phyloP scores from a whole-genome alignment of 306 rosid species.

The Pterocarpus macrocarpus region DNA sequence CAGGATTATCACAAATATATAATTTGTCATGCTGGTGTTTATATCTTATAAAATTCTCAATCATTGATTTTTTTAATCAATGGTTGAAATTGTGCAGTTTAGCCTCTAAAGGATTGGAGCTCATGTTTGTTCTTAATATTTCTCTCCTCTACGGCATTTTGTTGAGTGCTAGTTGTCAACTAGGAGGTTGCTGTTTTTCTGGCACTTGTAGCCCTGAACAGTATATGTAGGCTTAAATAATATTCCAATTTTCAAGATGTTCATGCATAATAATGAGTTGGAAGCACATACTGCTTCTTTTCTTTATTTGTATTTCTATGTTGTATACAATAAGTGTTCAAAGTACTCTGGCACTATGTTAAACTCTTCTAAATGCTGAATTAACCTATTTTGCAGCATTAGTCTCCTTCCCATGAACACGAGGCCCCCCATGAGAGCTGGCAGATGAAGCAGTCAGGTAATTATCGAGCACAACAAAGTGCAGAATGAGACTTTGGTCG shows the following conservation, averaged over 20 bases:
- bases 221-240: constrained; percentile 4
- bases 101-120: constrained; percentile 26
- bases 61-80: no score
- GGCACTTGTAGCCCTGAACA: constrained; percentile 31
- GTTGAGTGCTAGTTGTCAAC: constrained; percentile 4
- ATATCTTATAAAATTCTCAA: no score
- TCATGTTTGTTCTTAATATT: background rate
- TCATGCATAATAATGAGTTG: constrained; percentile 23
- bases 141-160: constrained; percentile 18
- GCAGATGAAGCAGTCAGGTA: constrained; percentile 78
- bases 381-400: constrained; percentile 65
- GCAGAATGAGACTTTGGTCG: constrained; percentile 54
- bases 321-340: constrained; percentile 24
- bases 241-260: constrained; percentile 20
- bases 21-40: no score
- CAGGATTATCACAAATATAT: no score
- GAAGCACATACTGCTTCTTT: background rate
- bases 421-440: constrained; percentile 88
- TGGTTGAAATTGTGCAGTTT: background rate
- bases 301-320: background rate
- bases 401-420: constrained; percentile 71
- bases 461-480: constrained; percentile 63
- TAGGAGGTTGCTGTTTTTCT: constrained; percentile 36
- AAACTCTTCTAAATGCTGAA: constrained; percentile 34
- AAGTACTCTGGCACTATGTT: background rate